Evolutionary conservation across 352 stramenopile genomes (phyloP), one percentile per base, ranked within the genome.

Genomic region (Phytophthora hibernalis): DNA sequence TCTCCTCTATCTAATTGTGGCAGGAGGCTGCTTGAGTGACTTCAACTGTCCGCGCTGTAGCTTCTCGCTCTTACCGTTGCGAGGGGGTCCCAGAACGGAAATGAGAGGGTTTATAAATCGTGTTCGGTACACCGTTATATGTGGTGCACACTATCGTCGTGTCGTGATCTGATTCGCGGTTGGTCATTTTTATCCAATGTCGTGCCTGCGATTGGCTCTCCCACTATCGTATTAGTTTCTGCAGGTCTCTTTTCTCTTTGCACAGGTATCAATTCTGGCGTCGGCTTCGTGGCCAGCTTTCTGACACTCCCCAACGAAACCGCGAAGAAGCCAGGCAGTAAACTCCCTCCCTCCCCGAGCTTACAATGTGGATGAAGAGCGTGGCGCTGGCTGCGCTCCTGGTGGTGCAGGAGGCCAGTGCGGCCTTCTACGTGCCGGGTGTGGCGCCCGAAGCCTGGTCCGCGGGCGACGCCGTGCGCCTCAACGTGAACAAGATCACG

Each of bases 401-500:
- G 15, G 54, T 37, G 8, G 35, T 68, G 30, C 47, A 58, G 2
- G 43, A 65, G 10, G 69, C 69, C 20, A 61, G 76, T 40, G 83
- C 86, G 12, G 88, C 86, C 26, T 96, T 96, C 59, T 96, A 95
- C 56, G 83, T 96, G 43, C 90, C 89, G 0, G 89, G 89, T 33
- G 89, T 96, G 40, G 87, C 90, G 24, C 90, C 89, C 53, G 77
- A 94, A 74, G 92, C 84, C 1, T 97, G 85, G 86, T 72, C 80
- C 9, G 85, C 89, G 3, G 83, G 87, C 53, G 91, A 98, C 44
- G 72, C 79, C 49, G 79, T 99, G 35, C 80, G 83, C 35, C 91
- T 99, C 44, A 98, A 98, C 67, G 97, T 99, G 15, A 99, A 99
- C 87, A 97, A 98, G 75, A 97, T 99, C 65, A 98, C 97, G 61